Conservation (phyloP, 1,139 yeast species). For the Debaryomyces udenii region DNA sequence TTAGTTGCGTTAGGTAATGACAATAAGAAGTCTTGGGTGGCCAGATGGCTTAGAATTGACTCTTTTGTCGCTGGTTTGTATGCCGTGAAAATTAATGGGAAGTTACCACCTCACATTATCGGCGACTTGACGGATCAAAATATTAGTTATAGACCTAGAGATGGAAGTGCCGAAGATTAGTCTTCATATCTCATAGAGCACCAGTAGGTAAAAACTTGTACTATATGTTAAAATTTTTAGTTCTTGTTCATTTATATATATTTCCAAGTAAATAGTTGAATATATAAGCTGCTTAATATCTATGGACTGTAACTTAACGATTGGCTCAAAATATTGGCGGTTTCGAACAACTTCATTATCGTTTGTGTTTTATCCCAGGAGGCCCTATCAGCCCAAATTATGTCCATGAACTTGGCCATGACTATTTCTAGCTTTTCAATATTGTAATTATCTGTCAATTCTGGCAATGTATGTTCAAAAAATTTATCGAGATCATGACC, state of each 20-base stretch:
- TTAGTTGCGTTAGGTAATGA: slow-evolving; percentile 89
- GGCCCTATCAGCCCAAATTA: slow-evolving; percentile 71
- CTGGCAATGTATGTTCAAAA: slow-evolving; percentile 25
- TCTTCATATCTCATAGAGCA: too few species aligned
- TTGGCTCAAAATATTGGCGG: slow-evolving; percentile 15
- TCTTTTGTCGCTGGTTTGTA: slow-evolving; percentile 88
- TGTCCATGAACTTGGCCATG: slow-evolving; percentile 72
- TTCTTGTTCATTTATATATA: slow-evolving; percentile 6
- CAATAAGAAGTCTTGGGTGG: slow-evolving; percentile 87
- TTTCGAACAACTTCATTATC: slow-evolving; percentile 28
- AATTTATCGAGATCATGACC: slow-evolving; percentile 21
- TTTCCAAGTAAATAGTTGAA: slow-evolving; percentile 5
- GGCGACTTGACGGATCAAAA: slow-evolving; percentile 72
- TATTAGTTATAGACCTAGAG: slow-evolving; percentile 89
- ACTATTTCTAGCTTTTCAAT: slow-evolving; percentile 76
- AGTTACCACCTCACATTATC: slow-evolving; percentile 83
- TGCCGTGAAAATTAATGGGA: slow-evolving; percentile 92
- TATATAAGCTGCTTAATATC: slow-evolving; percentile 9
- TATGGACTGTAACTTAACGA: slow-evolving; percentile 1
- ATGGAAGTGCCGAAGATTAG: slow-evolving; percentile 88
- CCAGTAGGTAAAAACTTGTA: slow-evolving; percentile 4
- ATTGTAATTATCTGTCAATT: slow-evolving; percentile 51
- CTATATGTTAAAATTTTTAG: slow-evolving; percentile 4
- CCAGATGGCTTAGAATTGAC: slow-evolving; percentile 93
- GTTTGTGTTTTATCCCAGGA: slow-evolving; percentile 65